Base-by-base conservation (phyloP, 2,329 filamentous ascomycete genomes). In the Penicillium rolfsii region DNA sequence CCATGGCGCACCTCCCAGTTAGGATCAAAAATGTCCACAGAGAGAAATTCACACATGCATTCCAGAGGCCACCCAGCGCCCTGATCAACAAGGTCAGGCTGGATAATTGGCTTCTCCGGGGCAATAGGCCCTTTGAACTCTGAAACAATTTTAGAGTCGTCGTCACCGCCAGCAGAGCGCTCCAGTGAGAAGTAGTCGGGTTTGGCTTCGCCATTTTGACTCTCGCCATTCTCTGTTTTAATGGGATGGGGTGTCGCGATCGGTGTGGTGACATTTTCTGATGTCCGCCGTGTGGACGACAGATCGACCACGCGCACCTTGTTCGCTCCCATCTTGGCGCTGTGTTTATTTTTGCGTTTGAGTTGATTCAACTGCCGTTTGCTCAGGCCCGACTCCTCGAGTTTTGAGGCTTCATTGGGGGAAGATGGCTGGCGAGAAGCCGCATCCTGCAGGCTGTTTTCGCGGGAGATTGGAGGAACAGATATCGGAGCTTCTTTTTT, bases 1-100 rank as follows among this genome's bases (percentile, higher is more conserved):
- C 95, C 95, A 75, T 99, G 95, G 16, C 95, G 89, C 7, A 93
- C 93, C 76, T 99, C 95, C 96, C 95, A 99, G 52, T 90, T 89
- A 2, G 90, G 83, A 73, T 99, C 94, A 69, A 99, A 98, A 1
- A 99, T 83, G 73, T 99, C 95, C 36, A 98, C 84, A 71, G 91
- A 94, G 60, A 99, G 85, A 70, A 97, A 95, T 63, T 98, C 95
- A 75, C 93, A 97, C 38, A 99, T 86, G 56, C 92, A 88, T 71
- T 97, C 93, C 71, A 91, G 97, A 0, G 95, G 95, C 95, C 95
- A 99, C 73, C 96, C 91, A 3, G 85, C 83, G 2, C 93, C 92
- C 69, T 94, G 86, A 60, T 91, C 84, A 66, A 89, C 87, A 14
- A 89, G 85, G 60, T 96, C 91, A 2, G 87, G 84, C 73, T 96